These are phyloP conservation scores for Fomitopsis serialis DNA, from an alignment of 768 basidiomycete genomes.

Conservation along the genomic window DNA sequence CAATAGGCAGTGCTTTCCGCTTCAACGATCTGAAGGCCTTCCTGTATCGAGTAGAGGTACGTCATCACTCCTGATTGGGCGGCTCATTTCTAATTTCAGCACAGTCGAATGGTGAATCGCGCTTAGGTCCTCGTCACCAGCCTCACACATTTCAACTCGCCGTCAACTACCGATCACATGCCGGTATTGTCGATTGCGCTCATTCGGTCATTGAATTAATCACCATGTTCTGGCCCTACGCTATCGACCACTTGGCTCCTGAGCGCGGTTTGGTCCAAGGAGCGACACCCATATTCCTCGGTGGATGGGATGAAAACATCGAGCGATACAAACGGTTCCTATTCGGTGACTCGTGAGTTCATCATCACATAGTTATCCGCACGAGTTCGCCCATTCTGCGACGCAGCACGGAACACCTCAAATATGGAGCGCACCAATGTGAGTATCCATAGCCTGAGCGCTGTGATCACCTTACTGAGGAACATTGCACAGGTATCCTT, in stretches of 20 bases:
- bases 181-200: constrained; percentile 71
- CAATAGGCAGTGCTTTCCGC: constrained; percentile 64
- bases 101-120: too few relatives aligned
- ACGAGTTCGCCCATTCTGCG: neutral
- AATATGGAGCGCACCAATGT: constrained; percentile 69
- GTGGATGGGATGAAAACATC: constrained; percentile 37
- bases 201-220: constrained; percentile 59
- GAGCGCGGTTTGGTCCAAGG: constrained; percentile 55
- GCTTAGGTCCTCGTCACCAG: neutral
- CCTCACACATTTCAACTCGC: constrained; percentile 50
- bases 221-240: constrained; percentile 52
- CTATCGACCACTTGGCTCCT: constrained; percentile 52
- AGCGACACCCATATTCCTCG: constrained; percentile 52
- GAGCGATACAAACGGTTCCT: constrained; percentile 51
- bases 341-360: constrained; percentile 39
- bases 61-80: too few relatives aligned
- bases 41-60: constrained; percentile 51
- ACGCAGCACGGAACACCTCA: constrained; percentile 45
- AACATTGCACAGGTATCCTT: constrained; percentile 51
- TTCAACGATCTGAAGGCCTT: constrained; percentile 72
- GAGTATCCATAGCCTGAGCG: constrained; percentile 4
- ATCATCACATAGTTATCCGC: neutral
- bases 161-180: constrained; percentile 66
- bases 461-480: neutral
- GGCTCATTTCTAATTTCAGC: too few relatives aligned